A percentile compares a stretch with the other conserved stretches of the same genome.
Conservation (phyloP, 2,329 filamentous ascomycete species). For the Metarhizium rileyi region DNA sequence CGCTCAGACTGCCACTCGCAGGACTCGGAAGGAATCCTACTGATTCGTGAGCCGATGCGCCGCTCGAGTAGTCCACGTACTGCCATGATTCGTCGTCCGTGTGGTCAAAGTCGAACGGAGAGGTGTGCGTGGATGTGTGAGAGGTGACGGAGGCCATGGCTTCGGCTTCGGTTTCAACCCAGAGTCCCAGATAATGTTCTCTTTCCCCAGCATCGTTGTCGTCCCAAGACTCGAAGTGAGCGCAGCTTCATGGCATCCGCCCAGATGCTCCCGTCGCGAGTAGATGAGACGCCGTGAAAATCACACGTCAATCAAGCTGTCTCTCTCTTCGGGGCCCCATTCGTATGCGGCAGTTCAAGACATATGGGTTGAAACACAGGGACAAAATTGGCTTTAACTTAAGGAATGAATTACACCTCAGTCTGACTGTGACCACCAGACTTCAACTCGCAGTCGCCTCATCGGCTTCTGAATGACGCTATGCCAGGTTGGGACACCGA, state of each 20-base stretch:
- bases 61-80: constrained; percentile 27
- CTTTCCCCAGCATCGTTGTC: too few species aligned
- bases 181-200: too few species aligned
- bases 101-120: constrained; percentile 30
- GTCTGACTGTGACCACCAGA: too few species aligned
- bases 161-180: too few species aligned
- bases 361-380: not conserved
- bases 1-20: constrained; percentile 39
- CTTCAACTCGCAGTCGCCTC: constrained; percentile 1
- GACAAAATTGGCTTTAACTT: not conserved
- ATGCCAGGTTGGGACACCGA: constrained; percentile 8
- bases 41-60: constrained; percentile 26
- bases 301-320: too few species aligned
- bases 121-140: constrained; percentile 27
- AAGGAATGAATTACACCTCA: not conserved
- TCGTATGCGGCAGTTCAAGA: not conserved
- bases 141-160: constrained; percentile 30
- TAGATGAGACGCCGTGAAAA: too few species aligned
- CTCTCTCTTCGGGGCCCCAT: too few species aligned
- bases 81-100: constrained; percentile 36
- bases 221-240: too few species aligned
- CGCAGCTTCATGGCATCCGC: not conserved
- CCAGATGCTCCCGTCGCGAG: not conserved
- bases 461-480: constrained; percentile 2
- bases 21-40: constrained; percentile 40